Evolutionary conservation across 495 filamentous ascomycete genomes (phyloP).

Genomic region (Aspergillus coremiiformis): DNA sequence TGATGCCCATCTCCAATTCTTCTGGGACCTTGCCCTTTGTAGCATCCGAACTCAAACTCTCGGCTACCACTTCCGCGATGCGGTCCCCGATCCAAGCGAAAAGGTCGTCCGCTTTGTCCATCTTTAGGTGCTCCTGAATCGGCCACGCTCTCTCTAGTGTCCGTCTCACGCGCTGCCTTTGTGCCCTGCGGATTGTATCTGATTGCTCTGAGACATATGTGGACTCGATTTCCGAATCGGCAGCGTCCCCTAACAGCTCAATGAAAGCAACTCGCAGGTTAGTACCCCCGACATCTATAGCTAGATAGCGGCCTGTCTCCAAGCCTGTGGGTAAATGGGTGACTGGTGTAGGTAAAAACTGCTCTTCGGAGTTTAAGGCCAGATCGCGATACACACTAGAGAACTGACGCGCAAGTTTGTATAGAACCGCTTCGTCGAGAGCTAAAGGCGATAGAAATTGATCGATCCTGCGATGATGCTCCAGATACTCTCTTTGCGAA

Average conservation of each 20-base stretch:
- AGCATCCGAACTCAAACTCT: slow-evolving; percentile 39
- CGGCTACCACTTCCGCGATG: slow-evolving; percentile 63
- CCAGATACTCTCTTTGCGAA: slow-evolving; percentile 25
- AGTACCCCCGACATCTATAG: slow-evolving; percentile 75
- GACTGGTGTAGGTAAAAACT: slow-evolving; percentile 75
- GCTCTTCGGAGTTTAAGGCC: slow-evolving; percentile 56
- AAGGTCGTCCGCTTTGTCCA: slow-evolving; percentile 63
- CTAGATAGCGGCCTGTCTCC: slow-evolving; percentile 63
- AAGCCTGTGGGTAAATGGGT: slow-evolving; percentile 58
- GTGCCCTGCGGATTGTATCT: slow-evolving; percentile 40
- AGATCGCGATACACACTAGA: slow-evolving; percentile 54
- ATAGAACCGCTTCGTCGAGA: slow-evolving; percentile 41
- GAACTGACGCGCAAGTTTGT: slow-evolving; percentile 55
- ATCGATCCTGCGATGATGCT: slow-evolving; percentile 28
- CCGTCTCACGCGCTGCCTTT: slow-evolving; percentile 46
- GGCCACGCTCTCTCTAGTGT: slow-evolving; percentile 68
- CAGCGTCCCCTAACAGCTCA: slow-evolving; percentile 51
- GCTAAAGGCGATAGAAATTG: slow-evolving; percentile 34
- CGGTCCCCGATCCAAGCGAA: slow-evolving; percentile 75
- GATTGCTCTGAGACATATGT: slow-evolving; percentile 32
- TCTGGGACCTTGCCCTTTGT: slow-evolving; percentile 39
- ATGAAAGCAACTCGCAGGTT: slow-evolving; percentile 76
- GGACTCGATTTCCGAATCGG: slow-evolving; percentile 28
- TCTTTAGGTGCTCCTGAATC: slow-evolving; percentile 72
- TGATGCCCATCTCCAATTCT: slow-evolving; percentile 68